These are phyloP conservation scores for Graphiopsis chlorocephala DNA, from an alignment of 2,329 filamentous ascomycete genomes.

Conservation along the genomic window DNA sequence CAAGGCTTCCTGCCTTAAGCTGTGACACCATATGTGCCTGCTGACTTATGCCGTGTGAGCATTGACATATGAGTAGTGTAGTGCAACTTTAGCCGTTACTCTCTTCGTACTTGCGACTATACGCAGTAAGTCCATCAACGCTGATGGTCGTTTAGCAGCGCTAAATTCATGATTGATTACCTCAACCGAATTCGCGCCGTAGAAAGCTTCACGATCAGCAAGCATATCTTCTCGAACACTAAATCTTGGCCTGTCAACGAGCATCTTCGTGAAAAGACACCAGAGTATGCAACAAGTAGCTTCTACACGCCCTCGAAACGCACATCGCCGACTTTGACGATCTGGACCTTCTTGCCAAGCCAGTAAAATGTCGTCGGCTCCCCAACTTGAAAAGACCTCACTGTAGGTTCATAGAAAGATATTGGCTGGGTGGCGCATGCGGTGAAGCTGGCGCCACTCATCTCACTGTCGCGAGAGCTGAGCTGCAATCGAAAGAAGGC, in stretches of 20 bases:
- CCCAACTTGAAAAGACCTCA: background rate
- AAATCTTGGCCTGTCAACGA: background rate
- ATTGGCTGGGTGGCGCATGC: background rate
- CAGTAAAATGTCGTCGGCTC: background rate
- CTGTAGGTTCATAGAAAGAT: background rate
- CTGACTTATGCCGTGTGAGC: background rate
- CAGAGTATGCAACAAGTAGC: background rate
- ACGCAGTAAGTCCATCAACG: background rate
- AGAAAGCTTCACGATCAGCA: background rate
- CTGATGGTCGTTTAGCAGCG: background rate
- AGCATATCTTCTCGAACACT: background rate
- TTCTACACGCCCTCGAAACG: background rate
- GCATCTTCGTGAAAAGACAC: background rate
- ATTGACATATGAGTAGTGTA: background rate
- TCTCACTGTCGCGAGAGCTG: background rate
- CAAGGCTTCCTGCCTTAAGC: background rate
- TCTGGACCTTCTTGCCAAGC: background rate
- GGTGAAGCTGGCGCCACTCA: constrained; percentile 1
- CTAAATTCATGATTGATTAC: background rate
- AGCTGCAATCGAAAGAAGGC: background rate
- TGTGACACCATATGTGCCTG: background rate
- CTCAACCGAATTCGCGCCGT: too few species aligned
- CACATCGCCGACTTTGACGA: background rate
- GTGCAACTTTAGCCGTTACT: background rate
- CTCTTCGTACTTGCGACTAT: background rate